These are phyloP conservation scores for Vigna trinervia DNA, from an alignment of 306 rosid species.

Conservation along the genomic window DNA sequence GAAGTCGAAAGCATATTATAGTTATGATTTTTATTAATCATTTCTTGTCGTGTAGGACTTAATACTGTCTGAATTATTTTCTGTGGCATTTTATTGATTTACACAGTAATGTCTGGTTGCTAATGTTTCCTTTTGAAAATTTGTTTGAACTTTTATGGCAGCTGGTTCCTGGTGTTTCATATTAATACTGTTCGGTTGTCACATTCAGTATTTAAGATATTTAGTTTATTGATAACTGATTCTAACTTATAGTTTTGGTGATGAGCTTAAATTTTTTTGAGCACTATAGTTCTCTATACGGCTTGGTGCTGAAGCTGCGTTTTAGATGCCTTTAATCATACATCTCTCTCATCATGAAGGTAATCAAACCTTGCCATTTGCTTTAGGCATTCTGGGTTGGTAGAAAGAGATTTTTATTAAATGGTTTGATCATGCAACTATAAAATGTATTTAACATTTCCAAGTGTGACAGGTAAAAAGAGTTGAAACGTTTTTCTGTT, in stretches of 20 bases:
- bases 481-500: constrained; percentile 44
- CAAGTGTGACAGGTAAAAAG: constrained; percentile 62
- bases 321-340: constrained; percentile 45
- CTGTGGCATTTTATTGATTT: constrained; percentile 49
- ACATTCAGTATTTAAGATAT: constrained; percentile 35
- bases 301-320: constrained; percentile 59
- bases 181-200: constrained; percentile 47
- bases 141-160: constrained; percentile 50
- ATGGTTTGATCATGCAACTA: constrained; percentile 33
- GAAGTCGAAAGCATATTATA: constrained; percentile 52
- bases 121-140: constrained; percentile 56
- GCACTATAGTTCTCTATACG: constrained; percentile 50
- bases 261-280: constrained; percentile 43
- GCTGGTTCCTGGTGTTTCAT: constrained; percentile 54
- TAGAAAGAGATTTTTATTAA: constrained; percentile 24
- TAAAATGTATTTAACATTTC: constrained; percentile 54
- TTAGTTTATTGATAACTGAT: constrained; percentile 44
- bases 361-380: constrained; percentile 52
- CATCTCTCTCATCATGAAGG: constrained; percentile 55
- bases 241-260: constrained; percentile 59
- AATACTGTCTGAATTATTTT: constrained; percentile 41
- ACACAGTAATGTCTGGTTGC: constrained; percentile 57
- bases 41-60: constrained; percentile 57
- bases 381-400: constrained; percentile 62
- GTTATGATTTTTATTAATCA: constrained; percentile 43